Conservation (phyloP, 2,329 filamentous ascomycete species). For the Grosmannia clavigera region DNA sequence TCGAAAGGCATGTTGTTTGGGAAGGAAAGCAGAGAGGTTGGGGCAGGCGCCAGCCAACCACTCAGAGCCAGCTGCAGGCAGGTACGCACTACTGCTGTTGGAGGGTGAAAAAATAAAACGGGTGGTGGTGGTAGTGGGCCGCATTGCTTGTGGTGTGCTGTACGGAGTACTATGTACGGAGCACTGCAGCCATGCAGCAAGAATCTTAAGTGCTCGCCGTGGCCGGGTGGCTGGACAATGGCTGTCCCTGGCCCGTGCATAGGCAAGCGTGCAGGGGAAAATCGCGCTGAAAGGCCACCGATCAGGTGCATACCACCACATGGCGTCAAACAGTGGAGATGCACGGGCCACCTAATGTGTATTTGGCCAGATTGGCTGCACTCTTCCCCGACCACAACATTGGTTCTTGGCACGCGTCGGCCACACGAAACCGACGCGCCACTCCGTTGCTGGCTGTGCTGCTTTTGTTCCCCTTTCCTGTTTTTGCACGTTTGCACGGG, state of each 20-base stretch:
- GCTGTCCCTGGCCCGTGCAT: not conserved
- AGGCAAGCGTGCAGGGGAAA: not conserved
- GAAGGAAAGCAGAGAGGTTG: not conserved
- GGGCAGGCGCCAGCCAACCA: not conserved
- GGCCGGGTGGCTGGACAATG: not conserved
- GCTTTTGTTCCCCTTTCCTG: not conserved
- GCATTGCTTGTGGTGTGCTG: not conserved
- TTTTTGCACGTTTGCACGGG: not conserved
- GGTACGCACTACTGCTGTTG: not conserved
- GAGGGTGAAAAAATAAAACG: not conserved
- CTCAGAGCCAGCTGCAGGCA: not conserved
- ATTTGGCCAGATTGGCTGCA: slow-evolving; percentile 4
- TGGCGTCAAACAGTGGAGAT: not conserved
- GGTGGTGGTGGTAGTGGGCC: not conserved
- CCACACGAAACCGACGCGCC: slow-evolving; percentile 14
- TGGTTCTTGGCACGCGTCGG: slow-evolving; percentile 6
- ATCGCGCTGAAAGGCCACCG: not conserved
- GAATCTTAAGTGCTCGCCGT: not conserved
- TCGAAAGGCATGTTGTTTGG: not conserved
- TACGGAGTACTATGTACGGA: not conserved
- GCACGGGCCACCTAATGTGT: not conserved
- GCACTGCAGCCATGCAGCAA: not conserved
- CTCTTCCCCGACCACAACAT: slow-evolving; percentile 4
- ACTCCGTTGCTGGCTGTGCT: not conserved
- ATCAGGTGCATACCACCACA: not conserved